Base-by-base conservation (phyloP, 2,329 filamentous ascomycete genomes). In the Phialophora expanda region DNA sequence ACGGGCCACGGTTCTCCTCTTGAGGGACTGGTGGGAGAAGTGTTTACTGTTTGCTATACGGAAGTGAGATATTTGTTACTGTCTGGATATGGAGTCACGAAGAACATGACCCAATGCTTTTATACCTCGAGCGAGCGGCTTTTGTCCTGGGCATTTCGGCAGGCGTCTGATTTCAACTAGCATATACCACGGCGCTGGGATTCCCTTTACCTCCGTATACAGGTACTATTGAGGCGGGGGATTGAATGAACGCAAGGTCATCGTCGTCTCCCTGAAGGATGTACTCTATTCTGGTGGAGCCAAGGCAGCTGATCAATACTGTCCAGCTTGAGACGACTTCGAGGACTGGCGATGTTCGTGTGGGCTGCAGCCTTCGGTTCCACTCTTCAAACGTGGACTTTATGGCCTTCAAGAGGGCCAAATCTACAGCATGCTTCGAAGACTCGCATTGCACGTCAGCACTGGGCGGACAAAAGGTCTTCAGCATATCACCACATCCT, bases 1-100 rank as follows among this genome's bases (percentile, higher is more conserved):
- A 12, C 80, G 83, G 61, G 84, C 85, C 24, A 84, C 85, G 12
- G 86, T 88, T 3, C 76, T 89, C 2, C 82, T 82, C 3, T 82
- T 89, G 34, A 77, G 85, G 64, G 79, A 80, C 56, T 87, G 84
- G 82, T 89, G 87, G 87, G 85, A 87, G 72, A 78, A 78, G 55
- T 88, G 85, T 84, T 77, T 89, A 30, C 75, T 76, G 12, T 73
- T 77, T 58, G 79, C 76, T 6, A 55, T 80, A 66, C 70, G 71
- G 51, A 69, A 70, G 26, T 58, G 22, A 61, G 54, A 51, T 24
- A 56, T 24, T 64, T 34, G 66, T 59, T 26, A 24, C 20, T 55
- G n/a, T 22, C 17, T 5, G 14, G 53, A 26, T 55, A 32, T 55
- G 28, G 26, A 20, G n/a, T 55, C 53, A 55, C 53, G 53, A 55